Evolutionary conservation across 345 rosid genomes (phyloP).

Genomic region (Mercurialis annua): DNA sequence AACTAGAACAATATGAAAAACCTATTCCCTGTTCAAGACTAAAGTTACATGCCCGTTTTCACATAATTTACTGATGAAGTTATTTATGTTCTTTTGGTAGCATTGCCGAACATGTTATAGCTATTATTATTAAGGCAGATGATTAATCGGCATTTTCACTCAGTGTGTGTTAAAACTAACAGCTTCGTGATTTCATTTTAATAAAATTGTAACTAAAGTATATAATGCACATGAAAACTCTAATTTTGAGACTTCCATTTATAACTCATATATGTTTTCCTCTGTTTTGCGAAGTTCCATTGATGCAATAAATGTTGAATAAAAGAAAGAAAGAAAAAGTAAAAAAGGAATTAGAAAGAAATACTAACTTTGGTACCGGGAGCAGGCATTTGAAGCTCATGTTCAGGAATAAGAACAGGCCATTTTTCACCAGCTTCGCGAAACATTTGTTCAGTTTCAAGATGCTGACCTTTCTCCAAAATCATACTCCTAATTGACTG

Average conservation of each 20-base stretch:
- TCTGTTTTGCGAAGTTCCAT: no score
- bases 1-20: no score
- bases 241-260: neutral
- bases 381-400: slow-evolving; percentile 56
- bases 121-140: no score
- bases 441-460: slow-evolving; percentile 92
- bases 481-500: slow-evolving; percentile 74
- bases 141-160: no score
- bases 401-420: slow-evolving; percentile 81
- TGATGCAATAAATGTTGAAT: neutral
- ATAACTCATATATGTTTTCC: no score
- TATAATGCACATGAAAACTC: neutral
- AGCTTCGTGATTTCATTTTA: no score
- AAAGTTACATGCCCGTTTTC: no score
- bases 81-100: no score
- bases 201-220: neutral
- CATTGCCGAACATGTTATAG: no score
- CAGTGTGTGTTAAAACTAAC: no score
- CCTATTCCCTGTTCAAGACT: no score
- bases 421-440: slow-evolving; percentile 88
- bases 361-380: slow-evolving; percentile 73
- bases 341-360: neutral
- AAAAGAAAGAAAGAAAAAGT: neutral
- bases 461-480: slow-evolving; percentile 69
- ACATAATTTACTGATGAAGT: no score